phyloP scores from a whole-genome alignment of 257 asterid species.

The Penstemon eatonii region DNA sequence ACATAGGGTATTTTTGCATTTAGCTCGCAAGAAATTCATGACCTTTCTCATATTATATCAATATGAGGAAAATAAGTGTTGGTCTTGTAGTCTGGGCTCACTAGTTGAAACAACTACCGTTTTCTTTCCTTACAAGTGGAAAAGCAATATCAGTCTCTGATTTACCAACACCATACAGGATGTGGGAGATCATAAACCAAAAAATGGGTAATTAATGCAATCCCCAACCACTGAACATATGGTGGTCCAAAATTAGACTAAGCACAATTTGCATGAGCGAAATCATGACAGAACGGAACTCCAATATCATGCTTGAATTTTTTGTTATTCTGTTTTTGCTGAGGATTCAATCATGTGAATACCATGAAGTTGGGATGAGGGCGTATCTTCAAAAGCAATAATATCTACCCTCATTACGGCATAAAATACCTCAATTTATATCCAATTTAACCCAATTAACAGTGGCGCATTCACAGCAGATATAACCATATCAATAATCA shows the following conservation, averaged over 20 bases:
- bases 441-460: too few species aligned
- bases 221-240: not conserved
- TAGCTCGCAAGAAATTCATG: not conserved
- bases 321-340: not conserved
- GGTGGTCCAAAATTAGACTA: not conserved
- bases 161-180: not conserved
- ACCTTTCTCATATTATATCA: slow-evolving; percentile 2
- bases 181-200: too few species aligned
- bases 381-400: not conserved
- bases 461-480: too few species aligned
- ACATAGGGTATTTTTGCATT: too few species aligned
- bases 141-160: not conserved
- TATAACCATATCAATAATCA: not conserved
- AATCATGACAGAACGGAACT: not conserved
- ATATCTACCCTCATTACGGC: too few species aligned
- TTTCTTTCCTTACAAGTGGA: not conserved
- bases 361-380: not conserved
- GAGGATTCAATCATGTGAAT: not conserved
- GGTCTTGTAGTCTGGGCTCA: not conserved
- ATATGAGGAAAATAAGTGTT: not conserved
- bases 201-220: too few species aligned
- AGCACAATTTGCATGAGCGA: not conserved
- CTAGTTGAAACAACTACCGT: not conserved
- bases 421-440: too few species aligned
- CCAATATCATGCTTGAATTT: not conserved